These are phyloP conservation scores for Melampsora larici-populina DNA, from an alignment of 1,284 basidiomycete genomes.

Conservation along the genomic window DNA sequence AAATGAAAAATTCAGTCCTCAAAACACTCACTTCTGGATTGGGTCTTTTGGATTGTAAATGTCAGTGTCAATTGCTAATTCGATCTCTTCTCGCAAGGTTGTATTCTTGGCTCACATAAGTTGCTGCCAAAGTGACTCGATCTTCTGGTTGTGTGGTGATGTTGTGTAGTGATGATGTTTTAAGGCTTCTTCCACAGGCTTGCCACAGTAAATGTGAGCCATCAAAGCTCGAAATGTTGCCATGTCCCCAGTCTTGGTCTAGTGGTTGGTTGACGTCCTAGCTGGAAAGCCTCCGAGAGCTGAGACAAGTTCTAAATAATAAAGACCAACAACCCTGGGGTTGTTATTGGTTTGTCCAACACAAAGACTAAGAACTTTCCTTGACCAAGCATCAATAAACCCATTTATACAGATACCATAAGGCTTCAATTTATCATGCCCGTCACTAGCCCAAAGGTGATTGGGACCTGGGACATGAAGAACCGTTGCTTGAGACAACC, in stretches of 20 bases:
- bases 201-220: neutral
- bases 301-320: neutral
- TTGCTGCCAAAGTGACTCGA: neutral
- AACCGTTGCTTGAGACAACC: neutral
- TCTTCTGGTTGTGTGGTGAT: neutral
- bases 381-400: too few species aligned
- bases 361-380: too few species aligned
- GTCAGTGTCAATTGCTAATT: neutral
- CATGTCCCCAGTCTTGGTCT: neutral
- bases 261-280: neutral
- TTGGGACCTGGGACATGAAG: neutral
- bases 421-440: constrained; percentile 8
- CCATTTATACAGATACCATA: constrained; percentile 17
- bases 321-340: too few species aligned
- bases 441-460: too few species aligned
- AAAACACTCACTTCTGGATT: neutral
- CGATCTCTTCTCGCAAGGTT: neutral
- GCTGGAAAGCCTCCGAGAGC: neutral
- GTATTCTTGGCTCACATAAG: neutral
- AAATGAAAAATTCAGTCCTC: neutral
- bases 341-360: too few species aligned
- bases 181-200: neutral
- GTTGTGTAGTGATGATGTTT: neutral
- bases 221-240: neutral
- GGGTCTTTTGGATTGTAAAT: neutral